These are phyloP conservation scores for Calonectria pteridis DNA, from an alignment of 2,329 filamentous ascomycete species.

Conservation along the genomic window DNA sequence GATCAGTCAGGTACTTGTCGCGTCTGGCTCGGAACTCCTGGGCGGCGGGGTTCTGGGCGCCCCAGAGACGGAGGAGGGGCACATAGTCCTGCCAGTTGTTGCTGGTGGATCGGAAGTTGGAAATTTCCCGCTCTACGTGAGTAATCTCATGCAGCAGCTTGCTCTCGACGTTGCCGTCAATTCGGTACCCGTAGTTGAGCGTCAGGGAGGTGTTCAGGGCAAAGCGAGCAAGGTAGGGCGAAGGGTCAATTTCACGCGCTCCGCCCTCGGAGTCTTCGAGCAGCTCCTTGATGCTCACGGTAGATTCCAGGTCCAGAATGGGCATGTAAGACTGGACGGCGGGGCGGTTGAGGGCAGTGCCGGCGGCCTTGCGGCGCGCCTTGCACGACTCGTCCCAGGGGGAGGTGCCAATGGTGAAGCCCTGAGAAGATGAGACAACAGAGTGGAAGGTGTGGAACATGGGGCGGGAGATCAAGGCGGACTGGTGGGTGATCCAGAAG, in stretches of 20 bases:
- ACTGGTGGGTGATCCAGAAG: conserved; percentile 84
- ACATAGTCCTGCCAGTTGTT: conserved; percentile 91
- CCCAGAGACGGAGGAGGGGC: conserved; percentile 76
- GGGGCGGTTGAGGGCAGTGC: conserved; percentile 81
- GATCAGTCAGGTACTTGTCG: conserved; percentile 74
- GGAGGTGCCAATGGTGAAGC: conserved; percentile 86
- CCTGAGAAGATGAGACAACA: conserved; percentile 81
- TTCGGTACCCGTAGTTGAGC: conserved; percentile 83
- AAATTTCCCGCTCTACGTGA: conserved; percentile 80
- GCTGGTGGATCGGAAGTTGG: conserved; percentile 81
- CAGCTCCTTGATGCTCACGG: conserved; percentile 78
- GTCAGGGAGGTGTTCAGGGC: conserved; percentile 83
- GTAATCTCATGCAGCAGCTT: conserved; percentile 79
- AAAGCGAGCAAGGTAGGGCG: conserved; percentile 79
- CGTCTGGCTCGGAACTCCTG: conserved; percentile 75
- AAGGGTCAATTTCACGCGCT: conserved; percentile 75
- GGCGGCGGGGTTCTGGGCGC: conserved; percentile 72
- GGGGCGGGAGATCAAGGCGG: conserved; percentile 81
- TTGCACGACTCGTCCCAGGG: conserved; percentile 89
- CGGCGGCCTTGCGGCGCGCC: conserved; percentile 80
- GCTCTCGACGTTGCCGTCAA: conserved; percentile 77
- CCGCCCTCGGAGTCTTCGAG: conserved; percentile 74
- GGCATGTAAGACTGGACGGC: conserved; percentile 85
- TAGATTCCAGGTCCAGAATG: conserved; percentile 83
- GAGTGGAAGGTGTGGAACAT: conserved; percentile 86